These are phyloP conservation scores for Salix brachista DNA, from an alignment of 345 rosid genomes.

Conservation along the genomic window DNA sequence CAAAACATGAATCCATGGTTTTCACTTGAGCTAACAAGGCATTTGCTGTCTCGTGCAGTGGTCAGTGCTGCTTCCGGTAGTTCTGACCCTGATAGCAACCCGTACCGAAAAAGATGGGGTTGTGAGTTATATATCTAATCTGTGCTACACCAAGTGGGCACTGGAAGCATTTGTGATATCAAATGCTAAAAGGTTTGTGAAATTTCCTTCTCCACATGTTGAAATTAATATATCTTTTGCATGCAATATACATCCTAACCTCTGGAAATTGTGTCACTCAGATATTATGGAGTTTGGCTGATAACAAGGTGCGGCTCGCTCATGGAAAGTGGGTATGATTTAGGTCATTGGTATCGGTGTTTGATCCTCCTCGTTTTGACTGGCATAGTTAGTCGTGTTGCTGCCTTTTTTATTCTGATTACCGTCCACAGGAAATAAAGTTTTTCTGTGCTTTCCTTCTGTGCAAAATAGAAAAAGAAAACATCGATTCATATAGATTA, in stretches of 20 bases:
- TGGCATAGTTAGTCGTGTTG: constrained; percentile 52
- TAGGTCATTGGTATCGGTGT: constrained; percentile 58
- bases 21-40: constrained; percentile 6
- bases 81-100: constrained; percentile 83
- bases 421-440: constrained; percentile 56
- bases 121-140: constrained; percentile 34
- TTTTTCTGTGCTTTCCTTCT: background rate
- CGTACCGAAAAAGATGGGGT: constrained; percentile 29
- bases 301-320: constrained; percentile 89
- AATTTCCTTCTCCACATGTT: background rate
- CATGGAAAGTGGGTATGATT: constrained; percentile 53
- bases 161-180: constrained; percentile 90
- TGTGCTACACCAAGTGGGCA: constrained; percentile 93
- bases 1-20: background rate
- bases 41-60: constrained; percentile 49
- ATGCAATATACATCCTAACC: background rate
- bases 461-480: constrained; percentile 7
- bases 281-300: constrained; percentile 95
- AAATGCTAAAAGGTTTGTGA: constrained; percentile 77
- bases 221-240: background rate
- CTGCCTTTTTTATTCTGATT: constrained; percentile 65
- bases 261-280: constrained; percentile 20
- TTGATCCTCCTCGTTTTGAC: constrained; percentile 50
- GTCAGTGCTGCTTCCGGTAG: constrained; percentile 97
- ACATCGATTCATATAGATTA: background rate